Conservation (phyloP, 192 early-diverging fungal species). For the Coemansia pectinata region DNA sequence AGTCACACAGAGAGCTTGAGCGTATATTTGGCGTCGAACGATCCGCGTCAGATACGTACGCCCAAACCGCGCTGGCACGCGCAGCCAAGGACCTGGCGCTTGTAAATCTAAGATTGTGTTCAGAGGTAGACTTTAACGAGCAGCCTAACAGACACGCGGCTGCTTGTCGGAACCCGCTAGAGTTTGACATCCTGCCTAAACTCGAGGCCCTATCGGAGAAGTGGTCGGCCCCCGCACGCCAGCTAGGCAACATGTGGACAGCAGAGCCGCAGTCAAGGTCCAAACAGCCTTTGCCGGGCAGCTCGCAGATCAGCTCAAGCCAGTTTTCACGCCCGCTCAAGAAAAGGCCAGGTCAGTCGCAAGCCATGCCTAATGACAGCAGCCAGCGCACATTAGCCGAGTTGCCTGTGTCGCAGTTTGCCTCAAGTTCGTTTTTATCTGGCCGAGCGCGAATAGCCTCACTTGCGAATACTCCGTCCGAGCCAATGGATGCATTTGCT, state of each 20-base stretch:
- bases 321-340: neutral
- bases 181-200: neutral
- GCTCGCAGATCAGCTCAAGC: neutral
- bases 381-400: neutral
- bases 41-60: neutral
- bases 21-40: neutral
- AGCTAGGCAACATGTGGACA: constrained; percentile 16
- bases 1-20: constrained; percentile 1
- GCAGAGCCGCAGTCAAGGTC: neutral
- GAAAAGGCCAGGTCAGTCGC: neutral
- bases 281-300: neutral
- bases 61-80: neutral
- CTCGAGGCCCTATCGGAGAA: neutral
- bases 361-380: neutral
- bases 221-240: constrained; percentile 1
- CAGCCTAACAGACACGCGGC: neutral
- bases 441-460: neutral
- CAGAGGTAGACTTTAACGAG: neutral
- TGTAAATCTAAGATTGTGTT: neutral
- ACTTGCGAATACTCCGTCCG: neutral
- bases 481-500: constrained; percentile 12
- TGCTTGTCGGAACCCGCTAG: neutral
- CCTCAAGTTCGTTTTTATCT: neutral
- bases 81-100: constrained; percentile 23
- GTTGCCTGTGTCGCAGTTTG: neutral